Base-by-base conservation (phyloP, 139 green algal genomes). In the Chlorella sp. region DNA sequence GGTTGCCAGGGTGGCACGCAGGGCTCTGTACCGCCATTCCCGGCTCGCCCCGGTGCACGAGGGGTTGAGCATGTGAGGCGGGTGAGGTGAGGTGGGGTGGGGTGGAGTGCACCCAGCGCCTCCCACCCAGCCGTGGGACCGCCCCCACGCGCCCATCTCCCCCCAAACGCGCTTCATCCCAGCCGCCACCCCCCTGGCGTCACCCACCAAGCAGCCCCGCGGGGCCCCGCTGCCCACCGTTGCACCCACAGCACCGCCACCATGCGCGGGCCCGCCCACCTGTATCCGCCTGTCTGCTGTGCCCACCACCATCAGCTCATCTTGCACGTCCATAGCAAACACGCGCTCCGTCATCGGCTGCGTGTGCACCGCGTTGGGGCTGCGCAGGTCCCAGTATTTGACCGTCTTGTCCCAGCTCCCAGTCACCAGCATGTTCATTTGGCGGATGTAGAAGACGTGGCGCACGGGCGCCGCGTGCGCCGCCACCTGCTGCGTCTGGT, bases 391-490 rank as follows among this genome's bases (percentile, higher is more conserved):
- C 96, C 97, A 97, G 88, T 96, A 97, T 82, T 83, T 89, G 69
- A 89, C 60, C 57, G 94, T 96, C 79, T 95, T 95, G 91, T 97
- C 95, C 95, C 95, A 97, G 85, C 90, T 93, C 1, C 92, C 95
- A 0, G 95, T 97, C 11, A 94, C 92, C 21, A 97, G 91, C 88
- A 96, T 90, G 92, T 96, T 98, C 89, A 97, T 96, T 82, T 98
- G 92, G 14, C 92, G 89, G 2, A 98, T 92, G 86, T 93, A 98
- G 69, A 93, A 93, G 79, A 94, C 91, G 68, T 96, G 91, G 37
- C 92, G 92, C 34, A 99, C 94, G 3, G 98, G 96, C 2, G 92
- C 96, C 83, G 98, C 96, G 90, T 99, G 98, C 90, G 95, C 86
- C 37, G 94, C 98, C 22, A 99, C 96, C 76, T 94, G 91, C 80